Base-by-base conservation (phyloP, 2,329 filamentous ascomycete species). In the Colletotrichum tropicale region DNA sequence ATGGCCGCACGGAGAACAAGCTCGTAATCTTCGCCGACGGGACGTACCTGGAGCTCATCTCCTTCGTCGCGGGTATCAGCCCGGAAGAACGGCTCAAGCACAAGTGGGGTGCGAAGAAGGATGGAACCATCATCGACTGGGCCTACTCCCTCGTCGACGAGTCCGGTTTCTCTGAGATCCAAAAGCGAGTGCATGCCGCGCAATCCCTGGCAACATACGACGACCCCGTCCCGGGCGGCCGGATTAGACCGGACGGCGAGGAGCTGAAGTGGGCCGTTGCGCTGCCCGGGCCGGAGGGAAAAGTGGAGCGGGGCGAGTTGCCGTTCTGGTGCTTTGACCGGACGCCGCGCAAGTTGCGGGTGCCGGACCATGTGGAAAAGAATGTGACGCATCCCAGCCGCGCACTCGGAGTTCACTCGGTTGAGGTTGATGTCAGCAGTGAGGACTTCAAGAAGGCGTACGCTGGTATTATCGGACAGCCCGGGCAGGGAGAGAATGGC, bases 241-340 rank as follows among this genome's bases (percentile, higher is more conserved):
- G 93, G 26, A 88, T 84, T 15, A 83, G 87, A 32, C 88, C 89
- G 0, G 91, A 93, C 80, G 91, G 91, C 0, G 83, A 85, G 3
- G 86, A 89, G 36, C 81, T 94, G 34, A 85, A 90, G 74, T 94
- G 93, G 92, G 86, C 88, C 28, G 88, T 92, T 28, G 89, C 91
- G 21, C 86, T 87, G 1, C 81, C 85, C 1, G 75, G 77, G 18
- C 77, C 78, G 9, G 65, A 52, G 26, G 48, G 34, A 12, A 36
- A 38, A 2, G 77, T 85, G 2, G 82, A 84, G 10, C 84, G 89
- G 1, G 91, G 92, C 0, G 83, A 84, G 16, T 80, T 92, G 13
- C 93, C 93, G 0, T 94, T 94, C 78, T 94, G 90, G 87, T 93
- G 91, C 79, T 87, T 94, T 62, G 93, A 94, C 80, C 83, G 90